Percentiles rank a stretch among this genome's conserved stretches.
Conservation (phyloP, 768 basidiomycete genomes). For the Agaricus subrufescens region DNA sequence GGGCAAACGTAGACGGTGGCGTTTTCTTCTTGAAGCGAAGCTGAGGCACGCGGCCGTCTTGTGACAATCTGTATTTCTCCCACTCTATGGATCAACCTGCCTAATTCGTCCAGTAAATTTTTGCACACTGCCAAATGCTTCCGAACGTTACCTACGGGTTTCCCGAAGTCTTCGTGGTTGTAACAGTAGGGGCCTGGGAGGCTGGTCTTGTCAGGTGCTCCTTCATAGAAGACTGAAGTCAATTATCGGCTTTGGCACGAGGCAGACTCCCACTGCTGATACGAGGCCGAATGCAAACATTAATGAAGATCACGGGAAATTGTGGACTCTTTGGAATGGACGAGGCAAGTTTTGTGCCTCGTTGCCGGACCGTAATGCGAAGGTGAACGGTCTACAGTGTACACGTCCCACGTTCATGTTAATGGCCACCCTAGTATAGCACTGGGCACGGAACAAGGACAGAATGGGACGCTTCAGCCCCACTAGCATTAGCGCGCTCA, state of each 20-base stretch:
- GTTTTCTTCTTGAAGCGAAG: no score
- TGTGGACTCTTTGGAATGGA: not conserved
- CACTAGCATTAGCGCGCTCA: no score
- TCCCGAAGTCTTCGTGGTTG: not conserved
- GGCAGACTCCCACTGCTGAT: not conserved
- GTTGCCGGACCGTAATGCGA: not conserved
- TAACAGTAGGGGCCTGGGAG: no score
- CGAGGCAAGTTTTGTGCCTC: not conserved
- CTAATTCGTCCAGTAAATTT: no score
- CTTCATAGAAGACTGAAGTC: not conserved
- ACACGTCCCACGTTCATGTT: constrained; percentile 1
- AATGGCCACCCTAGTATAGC: not conserved
- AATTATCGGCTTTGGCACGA: not conserved
- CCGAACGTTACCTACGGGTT: no score
- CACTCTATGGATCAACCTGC: no score
- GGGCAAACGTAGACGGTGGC: not conserved
- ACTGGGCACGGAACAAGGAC: no score
- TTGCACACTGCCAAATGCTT: no score
- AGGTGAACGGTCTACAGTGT: not conserved
- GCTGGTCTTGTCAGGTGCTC: no score
- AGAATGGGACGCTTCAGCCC: no score
- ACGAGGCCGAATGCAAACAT: not conserved
- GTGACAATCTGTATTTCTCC: no score
- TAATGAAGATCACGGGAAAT: constrained; percentile 6
- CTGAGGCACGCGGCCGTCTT: no score